Evolutionary conservation across 78 protist genomes (phyloP), one percentile per base, ranked within the genome.

Genomic region (Dictyostelium capitatum): DNA sequence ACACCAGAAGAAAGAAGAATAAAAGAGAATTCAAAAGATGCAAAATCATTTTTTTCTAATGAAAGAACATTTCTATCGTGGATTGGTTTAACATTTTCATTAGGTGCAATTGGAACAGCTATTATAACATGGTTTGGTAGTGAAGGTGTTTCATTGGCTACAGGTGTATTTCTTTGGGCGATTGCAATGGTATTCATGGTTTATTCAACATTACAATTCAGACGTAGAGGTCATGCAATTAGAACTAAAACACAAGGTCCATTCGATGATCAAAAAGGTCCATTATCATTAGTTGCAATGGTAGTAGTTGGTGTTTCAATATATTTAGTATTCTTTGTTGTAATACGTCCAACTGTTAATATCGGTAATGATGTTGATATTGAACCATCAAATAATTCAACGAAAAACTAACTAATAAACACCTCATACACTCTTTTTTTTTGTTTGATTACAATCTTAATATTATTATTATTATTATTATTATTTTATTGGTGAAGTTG

Each of bases 1-100:
- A 87, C 93, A 20, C 93, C 93, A 64, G 93, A 87, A 72, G 93
- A 87, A 51, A 74, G 83, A 77, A 87, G 84, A 37, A 87, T 87
- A 8, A 87, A 77, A 77, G 93, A 87, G 78, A 82, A 87, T 19
- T 47, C 80, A 10, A 59, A 87, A 77, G 93, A 87, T 77, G 93
- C 93, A 8, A 87, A 87, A 65, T 87, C 93, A 30, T 87, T 87
- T 56, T 87, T 87, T 50, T 87, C 93, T 8, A 87, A 87, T 51
- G 93, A 87, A 51, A 74, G 93, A 77, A 87, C 93, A 5, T 87
- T 87, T 65, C n/a, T 87, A 25, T 51, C 79, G 12, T 87, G 93
- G 93, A 87, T 87, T 19, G 84, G 48, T 51, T 48, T 87, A 19
- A 87, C 93, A 32, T 87, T 87, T 65, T 77, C 84, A 23, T 62